A percentile compares a stretch with the other conserved stretches of the same genome.
Conservation (phyloP, 306 rosid species). For the Fragaria ananassa region DNA sequence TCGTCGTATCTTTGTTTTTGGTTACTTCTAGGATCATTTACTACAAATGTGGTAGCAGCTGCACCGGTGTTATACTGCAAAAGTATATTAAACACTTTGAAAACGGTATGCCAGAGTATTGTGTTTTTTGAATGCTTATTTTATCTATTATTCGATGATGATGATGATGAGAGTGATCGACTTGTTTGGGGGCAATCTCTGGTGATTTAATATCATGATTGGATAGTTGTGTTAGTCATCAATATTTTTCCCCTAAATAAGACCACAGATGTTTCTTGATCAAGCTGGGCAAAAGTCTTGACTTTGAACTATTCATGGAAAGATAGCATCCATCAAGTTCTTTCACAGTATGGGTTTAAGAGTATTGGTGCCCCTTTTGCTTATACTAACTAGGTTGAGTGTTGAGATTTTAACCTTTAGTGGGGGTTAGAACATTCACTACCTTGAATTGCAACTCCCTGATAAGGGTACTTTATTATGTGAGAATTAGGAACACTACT, state of each 20-base stretch:
- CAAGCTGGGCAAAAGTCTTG: neutral
- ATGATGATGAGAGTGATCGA: neutral
- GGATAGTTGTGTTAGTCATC: neutral
- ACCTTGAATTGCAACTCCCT: neutral
- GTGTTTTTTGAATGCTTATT: conserved; percentile 1
- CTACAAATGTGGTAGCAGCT: conserved; percentile 89
- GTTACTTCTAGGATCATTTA: conserved; percentile 61
- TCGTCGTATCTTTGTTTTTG: neutral
- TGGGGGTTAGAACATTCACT: neutral
- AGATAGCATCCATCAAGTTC: neutral
- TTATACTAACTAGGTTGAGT: neutral
- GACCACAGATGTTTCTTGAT: neutral
- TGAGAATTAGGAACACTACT: neutral
- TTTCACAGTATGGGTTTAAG: neutral
- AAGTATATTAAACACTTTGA: conserved; percentile 36
- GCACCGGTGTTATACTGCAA: conserved; percentile 94
- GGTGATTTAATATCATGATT: neutral
- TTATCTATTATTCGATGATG: neutral
- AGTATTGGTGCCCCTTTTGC: neutral
- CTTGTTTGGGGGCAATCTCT: neutral
- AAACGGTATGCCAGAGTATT: conserved; percentile 44
- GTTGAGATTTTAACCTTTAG: neutral
- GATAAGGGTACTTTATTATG: neutral
- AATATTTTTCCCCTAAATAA: neutral
- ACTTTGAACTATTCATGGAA: neutral